Evolutionary conservation across 2,329 filamentous ascomycete genomes (phyloP).

Genomic region (Simplicillium sp.): DNA sequence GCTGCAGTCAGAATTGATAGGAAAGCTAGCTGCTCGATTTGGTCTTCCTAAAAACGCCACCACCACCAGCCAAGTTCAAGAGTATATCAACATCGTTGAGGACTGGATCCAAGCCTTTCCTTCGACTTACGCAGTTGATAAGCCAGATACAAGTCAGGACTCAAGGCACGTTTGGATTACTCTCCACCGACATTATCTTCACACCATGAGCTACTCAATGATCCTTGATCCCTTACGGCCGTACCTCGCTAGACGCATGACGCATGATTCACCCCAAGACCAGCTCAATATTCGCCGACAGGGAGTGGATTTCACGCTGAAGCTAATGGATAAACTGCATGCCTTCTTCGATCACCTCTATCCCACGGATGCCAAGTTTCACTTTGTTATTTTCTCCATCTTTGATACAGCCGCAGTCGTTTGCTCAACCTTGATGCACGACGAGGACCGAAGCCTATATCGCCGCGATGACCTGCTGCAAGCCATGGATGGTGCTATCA

Average conservation of each 20-base stretch:
- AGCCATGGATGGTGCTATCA: slow-evolving; percentile 25
- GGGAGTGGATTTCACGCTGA: slow-evolving; percentile 33
- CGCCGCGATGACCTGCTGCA: slow-evolving; percentile 28
- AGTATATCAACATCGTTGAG: slow-evolving; percentile 24
- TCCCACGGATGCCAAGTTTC: slow-evolving; percentile 31
- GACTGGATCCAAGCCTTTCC: slow-evolving; percentile 34
- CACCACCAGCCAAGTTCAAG: slow-evolving; percentile 17
- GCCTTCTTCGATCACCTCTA: slow-evolving; percentile 7
- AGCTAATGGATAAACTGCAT: slow-evolving; percentile 28
- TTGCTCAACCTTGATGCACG: slow-evolving; percentile 41
- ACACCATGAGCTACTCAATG: slow-evolving; percentile 33
- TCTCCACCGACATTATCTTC: slow-evolving; percentile 35
- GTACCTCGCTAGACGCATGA: slow-evolving; percentile 29
- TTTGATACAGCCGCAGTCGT: slow-evolving; percentile 42
- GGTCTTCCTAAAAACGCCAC: slow-evolving; percentile 18
- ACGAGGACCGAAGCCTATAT: slow-evolving; percentile 28
- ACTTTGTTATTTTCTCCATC: slow-evolving; percentile 37
- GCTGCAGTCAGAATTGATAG: slow-evolving; percentile 23
- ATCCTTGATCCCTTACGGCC: slow-evolving; percentile 34
- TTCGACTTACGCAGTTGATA: slow-evolving; percentile 23
- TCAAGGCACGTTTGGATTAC: slow-evolving; percentile 28
- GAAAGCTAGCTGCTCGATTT: slow-evolving; percentile 19
- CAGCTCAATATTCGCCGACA: slow-evolving; percentile 28
- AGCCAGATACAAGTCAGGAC: slow-evolving; percentile 32
- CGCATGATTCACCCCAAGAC: slow-evolving; percentile 13